Base-by-base conservation (phyloP, 306 rosid genomes). In the Cyamopsis tetragonoloba region DNA sequence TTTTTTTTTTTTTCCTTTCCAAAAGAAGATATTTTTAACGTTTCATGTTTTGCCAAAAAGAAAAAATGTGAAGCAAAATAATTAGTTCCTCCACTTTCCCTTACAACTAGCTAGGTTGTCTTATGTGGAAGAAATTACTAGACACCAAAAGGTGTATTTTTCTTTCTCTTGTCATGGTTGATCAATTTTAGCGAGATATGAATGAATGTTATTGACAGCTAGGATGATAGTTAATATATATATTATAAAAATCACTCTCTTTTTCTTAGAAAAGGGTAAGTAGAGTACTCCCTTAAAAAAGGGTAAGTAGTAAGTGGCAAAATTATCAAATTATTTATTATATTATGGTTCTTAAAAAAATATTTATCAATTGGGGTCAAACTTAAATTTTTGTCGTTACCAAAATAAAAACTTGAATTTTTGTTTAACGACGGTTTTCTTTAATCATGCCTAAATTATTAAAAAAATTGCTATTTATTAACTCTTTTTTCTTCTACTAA, bases 181-280 rank as follows among this genome's bases (percentile, higher is more conserved):
- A 39, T 48, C 11, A 31, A 43, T n/a, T 12, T 74, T 67, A 18
- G 15, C 20, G 11, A 41, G 3, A 14, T 47, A 6, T 11, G 62
- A 78, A 28, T 72, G 50, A 73, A 62, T 62, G 54, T 54, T 39
- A 37, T 38, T 42, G 49, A 82, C 86, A 82, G 71, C 77, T 24
- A 61, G 79, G 75, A 56, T 76, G 81, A 83, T 49, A 70, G 53
- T 31, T 62, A 77, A 81, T 77, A 77, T 60, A 80, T n/a, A 28
- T 59, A 30, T 14, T 3, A 63, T 27, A 74, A 56, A 65, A 19
- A 34, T 60, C 0, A 67, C 15, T 48, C 72, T 83, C 76, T 23
- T 67, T 80, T 71, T 80, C 88, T n/a, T 53, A 24, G 80, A 79
- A 68, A 66, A 63, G 62, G 68, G 72, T 60, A 59, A 67, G 60